phyloP scores from a whole-genome alignment of 495 filamentous ascomycete species.

The Annulohypoxylon moriforme region DNA sequence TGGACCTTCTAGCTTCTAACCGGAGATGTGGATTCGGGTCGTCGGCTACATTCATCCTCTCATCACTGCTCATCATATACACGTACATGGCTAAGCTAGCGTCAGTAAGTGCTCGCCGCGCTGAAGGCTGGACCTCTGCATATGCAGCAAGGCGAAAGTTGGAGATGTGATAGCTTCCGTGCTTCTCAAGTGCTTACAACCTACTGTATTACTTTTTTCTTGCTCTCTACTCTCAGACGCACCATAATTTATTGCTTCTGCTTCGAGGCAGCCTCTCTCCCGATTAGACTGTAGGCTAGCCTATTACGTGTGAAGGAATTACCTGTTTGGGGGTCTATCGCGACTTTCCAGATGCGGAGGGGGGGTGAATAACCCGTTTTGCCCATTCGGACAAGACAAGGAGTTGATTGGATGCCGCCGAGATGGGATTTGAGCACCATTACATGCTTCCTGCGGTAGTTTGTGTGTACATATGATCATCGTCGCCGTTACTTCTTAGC shows the following conservation, averaged over 20 bases:
- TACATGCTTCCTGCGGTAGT: conserved; percentile 32
- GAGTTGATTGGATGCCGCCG: conserved; percentile 44
- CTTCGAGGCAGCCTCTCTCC: conserved; percentile 30
- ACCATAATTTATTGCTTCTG: conserved; percentile 4
- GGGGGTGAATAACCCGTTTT: conserved; percentile 24
- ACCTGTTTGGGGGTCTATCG: conserved; percentile 29
- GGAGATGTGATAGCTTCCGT: conserved; percentile 23
- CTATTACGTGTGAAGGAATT: conserved; percentile 35
- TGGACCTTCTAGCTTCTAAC: conserved; percentile 8
- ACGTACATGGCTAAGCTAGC: conserved; percentile 1
- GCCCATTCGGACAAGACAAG: conserved; percentile 27
- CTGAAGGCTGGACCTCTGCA: conserved; percentile 9
- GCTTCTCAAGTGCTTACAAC: conserved; percentile 20
- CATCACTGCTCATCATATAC: conserved; percentile 4
- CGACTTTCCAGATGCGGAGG: conserved; percentile 33
- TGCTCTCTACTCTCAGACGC: neutral
- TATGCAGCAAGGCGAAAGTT: conserved; percentile 19
- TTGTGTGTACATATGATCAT: conserved; percentile 33
- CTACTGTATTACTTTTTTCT: neutral
- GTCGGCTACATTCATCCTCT: conserved; percentile 14
- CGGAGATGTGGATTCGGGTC: conserved; percentile 33
- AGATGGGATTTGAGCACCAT: conserved; percentile 43
- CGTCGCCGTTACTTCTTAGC: conserved; percentile 20
- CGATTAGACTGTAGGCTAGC: conserved; percentile 36
- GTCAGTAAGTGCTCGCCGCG: conserved; percentile 4